Percentiles rank a stretch among this genome's conserved stretches.
phyloP scores from a whole-genome alignment of 441 rosid genomes.

The Viola pubescens region DNA sequence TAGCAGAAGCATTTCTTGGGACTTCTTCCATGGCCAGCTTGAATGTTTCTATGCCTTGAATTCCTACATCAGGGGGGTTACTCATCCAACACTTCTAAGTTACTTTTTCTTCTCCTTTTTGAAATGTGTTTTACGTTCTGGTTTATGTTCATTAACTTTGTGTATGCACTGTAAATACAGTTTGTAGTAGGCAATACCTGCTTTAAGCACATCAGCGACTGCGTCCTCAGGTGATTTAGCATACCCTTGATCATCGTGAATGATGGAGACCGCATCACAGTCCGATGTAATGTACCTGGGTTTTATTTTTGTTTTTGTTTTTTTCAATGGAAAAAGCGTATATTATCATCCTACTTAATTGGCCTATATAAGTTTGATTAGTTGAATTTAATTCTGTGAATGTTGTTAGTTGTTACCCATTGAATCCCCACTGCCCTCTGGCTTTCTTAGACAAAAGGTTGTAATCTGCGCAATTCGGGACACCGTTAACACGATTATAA shows the following conservation, averaged over 20 bases:
- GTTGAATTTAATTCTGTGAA: neutral
- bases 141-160: too few relatives aligned
- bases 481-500: slow-evolving; percentile 72
- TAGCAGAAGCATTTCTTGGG: too few relatives aligned
- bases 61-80: too few relatives aligned
- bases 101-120: too few relatives aligned
- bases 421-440: slow-evolving; percentile 61
- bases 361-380: neutral
- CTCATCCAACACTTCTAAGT: too few relatives aligned
- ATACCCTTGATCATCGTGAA: slow-evolving; percentile 50
- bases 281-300: slow-evolving; percentile 77
- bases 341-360: neutral
- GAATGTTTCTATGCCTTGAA: too few relatives aligned
- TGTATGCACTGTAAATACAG: neutral
- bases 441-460: slow-evolving; percentile 56
- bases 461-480: slow-evolving; percentile 74
- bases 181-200: slow-evolving; percentile 31
- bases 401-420: slow-evolving; percentile 41
- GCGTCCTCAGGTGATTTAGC: slow-evolving; percentile 75
- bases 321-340: neutral
- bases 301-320: slow-evolving; percentile 4
- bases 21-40: too few relatives aligned
- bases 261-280: slow-evolving; percentile 73
- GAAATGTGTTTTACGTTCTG: too few relatives aligned
- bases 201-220: slow-evolving; percentile 64